Evolutionary conservation across 2,329 filamentous ascomycete species (phyloP), one percentile per base, ranked within the genome.

Genomic region (Verticillium isaacii): DNA sequence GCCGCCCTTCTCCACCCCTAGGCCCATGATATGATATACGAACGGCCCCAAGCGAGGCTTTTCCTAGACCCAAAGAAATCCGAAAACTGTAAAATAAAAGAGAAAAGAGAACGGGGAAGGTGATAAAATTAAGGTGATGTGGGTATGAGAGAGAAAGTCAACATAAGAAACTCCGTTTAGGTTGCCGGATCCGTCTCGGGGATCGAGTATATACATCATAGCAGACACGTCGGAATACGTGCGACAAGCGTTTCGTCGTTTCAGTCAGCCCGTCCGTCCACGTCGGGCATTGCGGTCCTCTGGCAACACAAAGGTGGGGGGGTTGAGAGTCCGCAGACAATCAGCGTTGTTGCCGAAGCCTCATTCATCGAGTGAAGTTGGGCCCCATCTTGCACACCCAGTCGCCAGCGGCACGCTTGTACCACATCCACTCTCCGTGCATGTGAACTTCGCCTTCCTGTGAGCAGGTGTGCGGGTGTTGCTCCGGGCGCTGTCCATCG

Each of bases 371-470:
- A 5, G 7, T 11, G 37, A 56, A 64, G 5, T 29, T 12, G 29
- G 55, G 56, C 5, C 37, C 12, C 15, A 52, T 34, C 61, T 64
- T 64, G 8, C 32, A 19, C 2, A 19, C 52, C 14, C 70, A 66
- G 56, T 72, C 67, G 25, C 75, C 75, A 45, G 75, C 72, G 6
- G 75, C 75, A 61, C 74, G 67, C 11, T 71, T 71, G 62, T 75
- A 77, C 59, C 68, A 67, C 29, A 32, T 64, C 57, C 3, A 17
- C 14, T 32, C 29, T 5, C 29, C 29, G 29, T 29, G 29, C 29
- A 29, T 29, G 29, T 29, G 29, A 4, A 29, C 29, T 29, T 29
- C 29, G 29, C 29, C 29, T 29, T 29, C 29, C 6, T 29, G 29
- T 4, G 29, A 29, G 29, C 29, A 29, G 29, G 29, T 29, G 29